Evolutionary conservation across 208 protist genomes (phyloP).

Genomic region (Phytomonas francai): DNA sequence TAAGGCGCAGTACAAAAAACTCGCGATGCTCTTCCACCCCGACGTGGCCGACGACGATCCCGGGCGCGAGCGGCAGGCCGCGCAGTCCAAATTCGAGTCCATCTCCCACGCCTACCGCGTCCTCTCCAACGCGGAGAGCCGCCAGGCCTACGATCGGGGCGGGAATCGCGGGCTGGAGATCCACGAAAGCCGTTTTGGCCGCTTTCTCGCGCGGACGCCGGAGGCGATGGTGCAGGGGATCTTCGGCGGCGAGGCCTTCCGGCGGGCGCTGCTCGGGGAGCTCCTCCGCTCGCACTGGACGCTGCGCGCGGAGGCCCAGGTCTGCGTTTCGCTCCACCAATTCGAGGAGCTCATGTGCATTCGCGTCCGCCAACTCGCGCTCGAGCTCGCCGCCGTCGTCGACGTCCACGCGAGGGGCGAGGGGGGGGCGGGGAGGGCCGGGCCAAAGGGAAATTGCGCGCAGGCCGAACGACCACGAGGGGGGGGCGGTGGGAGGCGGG

Average conservation of each 20-base stretch:
- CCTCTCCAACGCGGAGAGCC: constrained; percentile 82
- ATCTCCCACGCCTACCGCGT: constrained; percentile 78
- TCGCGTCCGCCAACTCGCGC: constrained; percentile 52
- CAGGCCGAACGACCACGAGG: constrained; percentile 15
- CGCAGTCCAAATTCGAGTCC: constrained; percentile 59
- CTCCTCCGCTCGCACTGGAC: constrained; percentile 76
- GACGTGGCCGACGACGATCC: constrained; percentile 34
- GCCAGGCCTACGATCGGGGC: constrained; percentile 63
- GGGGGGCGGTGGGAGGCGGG: neutral
- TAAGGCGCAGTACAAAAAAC: constrained; percentile 81
- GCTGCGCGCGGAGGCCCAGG: constrained; percentile 71
- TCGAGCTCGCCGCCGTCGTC: constrained; percentile 56
- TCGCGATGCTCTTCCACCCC: constrained; percentile 83
- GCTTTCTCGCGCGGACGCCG: constrained; percentile 65
- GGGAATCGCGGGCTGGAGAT: constrained; percentile 49
- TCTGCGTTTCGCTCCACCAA: constrained; percentile 75
- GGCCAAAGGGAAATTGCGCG: neutral
- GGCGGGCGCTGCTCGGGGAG: constrained; percentile 47
- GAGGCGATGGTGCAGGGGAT: constrained; percentile 81
- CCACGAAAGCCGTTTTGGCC: constrained; percentile 62
- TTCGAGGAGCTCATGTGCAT: constrained; percentile 80
- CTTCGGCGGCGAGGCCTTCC: constrained; percentile 74
- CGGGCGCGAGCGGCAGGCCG: constrained; percentile 27
- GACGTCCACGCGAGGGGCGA: constrained; percentile 62
- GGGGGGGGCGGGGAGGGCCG: neutral